Percentiles rank a stretch among this genome's conserved stretches.
phyloP scores from a whole-genome alignment of 2,329 filamentous ascomycete species.

The Helotiales sp. region DNA sequence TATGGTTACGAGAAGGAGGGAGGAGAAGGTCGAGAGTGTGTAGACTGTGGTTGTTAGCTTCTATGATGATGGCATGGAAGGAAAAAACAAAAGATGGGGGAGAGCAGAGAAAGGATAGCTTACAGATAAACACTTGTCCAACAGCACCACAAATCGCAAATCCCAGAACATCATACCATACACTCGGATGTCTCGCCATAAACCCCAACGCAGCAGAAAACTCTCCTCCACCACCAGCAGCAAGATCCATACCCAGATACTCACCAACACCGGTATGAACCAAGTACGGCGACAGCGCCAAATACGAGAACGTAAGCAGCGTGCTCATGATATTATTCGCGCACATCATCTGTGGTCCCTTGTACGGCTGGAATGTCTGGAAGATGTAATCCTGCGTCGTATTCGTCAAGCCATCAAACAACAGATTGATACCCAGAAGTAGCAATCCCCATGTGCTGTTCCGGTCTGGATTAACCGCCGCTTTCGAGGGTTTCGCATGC shows the following conservation, averaged over 20 bases:
- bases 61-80: conserved; percentile 6
- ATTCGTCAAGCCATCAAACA: conserved; percentile 96
- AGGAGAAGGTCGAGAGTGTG: conserved; percentile 90
- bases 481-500: conserved; percentile 51
- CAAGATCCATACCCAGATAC: conserved; percentile 69
- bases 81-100: not conserved
- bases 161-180: conserved; percentile 85
- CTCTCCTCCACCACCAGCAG: conserved; percentile 70
- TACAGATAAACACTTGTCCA: conserved; percentile 94
- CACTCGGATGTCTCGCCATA: conserved; percentile 76
- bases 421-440: conserved; percentile 83
- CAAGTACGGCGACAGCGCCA: conserved; percentile 80
- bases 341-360: conserved; percentile 99
- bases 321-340: conserved; percentile 92
- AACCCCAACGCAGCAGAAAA: conserved; percentile 80
- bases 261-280: conserved; percentile 67
- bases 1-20: conserved; percentile 89
- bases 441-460: conserved; percentile 80
- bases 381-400: conserved; percentile 97
- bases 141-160: conserved; percentile 91
- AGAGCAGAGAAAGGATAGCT: conserved; percentile 43
- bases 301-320: conserved; percentile 74
- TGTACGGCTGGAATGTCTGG: conserved; percentile 75
- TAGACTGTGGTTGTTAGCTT: conserved; percentile 62
- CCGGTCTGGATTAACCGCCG: conserved; percentile 52